Evolutionary conservation across 441 rosid genomes (phyloP).

Genomic region (Erodium moschatum): DNA sequence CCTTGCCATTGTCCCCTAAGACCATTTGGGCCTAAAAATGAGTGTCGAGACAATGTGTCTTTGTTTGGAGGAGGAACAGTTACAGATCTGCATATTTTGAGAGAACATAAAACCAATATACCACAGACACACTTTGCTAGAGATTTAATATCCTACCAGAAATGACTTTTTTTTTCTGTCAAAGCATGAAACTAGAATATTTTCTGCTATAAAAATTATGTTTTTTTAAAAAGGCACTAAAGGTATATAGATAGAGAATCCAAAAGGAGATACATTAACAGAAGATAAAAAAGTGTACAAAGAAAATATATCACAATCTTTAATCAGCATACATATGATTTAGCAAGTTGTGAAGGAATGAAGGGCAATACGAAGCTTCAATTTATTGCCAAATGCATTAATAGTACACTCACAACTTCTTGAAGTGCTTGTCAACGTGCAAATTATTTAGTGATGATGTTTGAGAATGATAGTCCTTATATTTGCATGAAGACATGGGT

Average conservation of each 20-base stretch:
- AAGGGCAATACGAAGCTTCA: background rate
- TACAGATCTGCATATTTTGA: constrained; percentile 50
- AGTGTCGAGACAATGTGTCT: constrained; percentile 91
- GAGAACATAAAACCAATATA: constrained; percentile 6
- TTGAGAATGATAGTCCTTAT: constrained; percentile 33
- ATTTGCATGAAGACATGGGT: constrained; percentile 43
- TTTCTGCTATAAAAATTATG: background rate
- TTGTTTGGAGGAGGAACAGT: constrained; percentile 61
- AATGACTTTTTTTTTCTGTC: background rate
- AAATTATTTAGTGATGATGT: constrained; percentile 29
- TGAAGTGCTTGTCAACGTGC: constrained; percentile 64
- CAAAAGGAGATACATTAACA: background rate
- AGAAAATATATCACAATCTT: background rate
- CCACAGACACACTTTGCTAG: background rate
- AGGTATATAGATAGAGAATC: background rate
- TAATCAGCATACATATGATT: background rate
- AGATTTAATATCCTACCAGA: background rate
- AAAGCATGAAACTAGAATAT: background rate
- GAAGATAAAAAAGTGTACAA: background rate
- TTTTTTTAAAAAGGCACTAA: background rate
- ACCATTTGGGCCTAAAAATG: constrained; percentile 85
- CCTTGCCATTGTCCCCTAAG: constrained; percentile 75
- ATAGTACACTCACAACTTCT: constrained; percentile 59
- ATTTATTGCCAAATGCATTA: background rate
- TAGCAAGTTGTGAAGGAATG: background rate